phyloP scores from a whole-genome alignment of 2,329 filamentous ascomycete species.

The Cyanodermella asteris region DNA sequence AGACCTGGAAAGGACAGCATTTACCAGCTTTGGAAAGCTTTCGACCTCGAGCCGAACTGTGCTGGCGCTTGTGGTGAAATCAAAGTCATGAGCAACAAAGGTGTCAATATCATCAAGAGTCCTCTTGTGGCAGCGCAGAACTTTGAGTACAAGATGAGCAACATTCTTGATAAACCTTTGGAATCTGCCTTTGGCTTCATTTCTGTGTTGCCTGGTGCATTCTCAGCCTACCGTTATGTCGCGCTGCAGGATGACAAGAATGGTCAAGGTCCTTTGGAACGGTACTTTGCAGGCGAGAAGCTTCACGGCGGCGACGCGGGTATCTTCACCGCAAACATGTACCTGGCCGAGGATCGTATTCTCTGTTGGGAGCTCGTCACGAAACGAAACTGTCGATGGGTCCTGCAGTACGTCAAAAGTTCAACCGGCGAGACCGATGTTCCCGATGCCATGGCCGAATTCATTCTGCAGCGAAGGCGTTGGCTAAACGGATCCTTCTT shows the following conservation, averaged over 20 bases:
- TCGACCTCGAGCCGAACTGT: slow-evolving; percentile 93
- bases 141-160: slow-evolving; percentile 99
- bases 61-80: slow-evolving; percentile 96
- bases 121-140: slow-evolving; percentile 91
- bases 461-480: slow-evolving; percentile 84
- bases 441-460: slow-evolving; percentile 77
- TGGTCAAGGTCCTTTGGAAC: slow-evolving; percentile 74
- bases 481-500: slow-evolving; percentile 99
- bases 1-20: slow-evolving; percentile 86
- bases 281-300: slow-evolving; percentile 93
- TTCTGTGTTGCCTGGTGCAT: slow-evolving; percentile 83
- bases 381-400: slow-evolving; percentile 94
- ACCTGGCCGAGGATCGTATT: slow-evolving; percentile 28
- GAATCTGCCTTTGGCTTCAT: slow-evolving; percentile 98
- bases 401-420: slow-evolving; percentile 94
- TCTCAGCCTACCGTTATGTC: slow-evolving; percentile 92
- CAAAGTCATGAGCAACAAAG: slow-evolving; percentile 81
- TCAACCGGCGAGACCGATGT: slow-evolving; percentile 94
- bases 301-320: slow-evolving; percentile 83
- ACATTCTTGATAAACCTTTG: slow-evolving; percentile 92
- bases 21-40: slow-evolving; percentile 96
- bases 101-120: slow-evolving; percentile 77
- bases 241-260: slow-evolving; percentile 94
- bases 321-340: slow-evolving; percentile 81
- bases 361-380: slow-evolving; percentile 61